phyloP scores from a whole-genome alignment of 2,329 filamentous ascomycete species.

The Dichotomopilus funicola region DNA sequence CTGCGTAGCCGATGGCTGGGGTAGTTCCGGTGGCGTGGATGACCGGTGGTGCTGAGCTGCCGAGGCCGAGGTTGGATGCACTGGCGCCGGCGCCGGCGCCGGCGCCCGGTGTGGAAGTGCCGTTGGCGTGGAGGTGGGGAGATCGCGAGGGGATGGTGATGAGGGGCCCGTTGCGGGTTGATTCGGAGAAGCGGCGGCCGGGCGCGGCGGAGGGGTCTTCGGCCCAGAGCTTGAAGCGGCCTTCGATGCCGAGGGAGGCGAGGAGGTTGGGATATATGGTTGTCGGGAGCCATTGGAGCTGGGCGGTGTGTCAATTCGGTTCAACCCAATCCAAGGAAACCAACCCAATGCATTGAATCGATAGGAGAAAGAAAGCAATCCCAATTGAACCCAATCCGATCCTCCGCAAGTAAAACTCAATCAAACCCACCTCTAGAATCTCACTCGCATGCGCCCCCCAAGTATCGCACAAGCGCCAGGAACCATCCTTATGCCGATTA shows the following conservation, averaged over 20 bases:
- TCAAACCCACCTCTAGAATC: conserved; percentile 66
- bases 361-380: no score
- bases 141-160: conserved; percentile 12
- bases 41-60: no score
- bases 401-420: no score
- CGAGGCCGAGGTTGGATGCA: no score
- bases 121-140: conserved; percentile 13
- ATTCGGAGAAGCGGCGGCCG: conserved; percentile 69
- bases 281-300: conserved; percentile 91
- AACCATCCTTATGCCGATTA: conserved; percentile 69
- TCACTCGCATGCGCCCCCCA: conserved; percentile 90
- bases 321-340: neutral
- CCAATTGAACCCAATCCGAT: no score
- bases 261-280: conserved; percentile 81
- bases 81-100: conserved; percentile 7
- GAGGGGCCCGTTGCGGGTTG: conserved; percentile 28
- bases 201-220: conserved; percentile 78
- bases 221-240: conserved; percentile 85
- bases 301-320: neutral
- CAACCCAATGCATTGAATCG: no score
- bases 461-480: conserved; percentile 76
- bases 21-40: no score
- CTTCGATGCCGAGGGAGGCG: conserved; percentile 82
- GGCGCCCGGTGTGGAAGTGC: conserved; percentile 6
- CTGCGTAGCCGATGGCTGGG: no score